A percentile compares a stretch with the other conserved stretches of the same genome.
These are phyloP conservation scores for Fraxinus cuspidata DNA, from an alignment of 257 asterid species.

Conservation along the genomic window DNA sequence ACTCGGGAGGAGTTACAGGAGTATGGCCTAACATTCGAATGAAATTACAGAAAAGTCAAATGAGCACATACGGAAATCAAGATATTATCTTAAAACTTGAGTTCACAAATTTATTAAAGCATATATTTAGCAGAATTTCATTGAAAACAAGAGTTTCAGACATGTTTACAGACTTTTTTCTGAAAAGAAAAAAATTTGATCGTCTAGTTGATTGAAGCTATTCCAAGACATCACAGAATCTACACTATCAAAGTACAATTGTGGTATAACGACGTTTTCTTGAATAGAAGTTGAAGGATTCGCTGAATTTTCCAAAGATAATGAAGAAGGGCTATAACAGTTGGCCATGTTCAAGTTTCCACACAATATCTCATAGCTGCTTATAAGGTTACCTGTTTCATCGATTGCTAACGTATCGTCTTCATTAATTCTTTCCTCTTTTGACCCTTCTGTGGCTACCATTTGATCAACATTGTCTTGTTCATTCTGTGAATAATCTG, in stretches of 20 bases:
- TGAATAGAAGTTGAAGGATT: slow-evolving; percentile 22
- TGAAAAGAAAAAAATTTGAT: slow-evolving; percentile 30
- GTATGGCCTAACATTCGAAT: no score
- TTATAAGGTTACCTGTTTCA: slow-evolving; percentile 12
- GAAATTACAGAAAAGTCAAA: no score
- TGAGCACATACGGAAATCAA: no score
- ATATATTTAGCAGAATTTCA: no score
- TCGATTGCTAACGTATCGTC: neutral
- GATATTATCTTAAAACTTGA: no score
- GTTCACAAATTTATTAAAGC: no score
- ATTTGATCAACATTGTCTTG: slow-evolving; percentile 3
- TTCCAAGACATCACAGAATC: slow-evolving; percentile 56
- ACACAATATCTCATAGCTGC: slow-evolving; percentile 25
- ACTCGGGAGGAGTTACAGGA: no score
- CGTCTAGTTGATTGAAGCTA: slow-evolving; percentile 32
- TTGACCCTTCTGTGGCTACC: neutral
- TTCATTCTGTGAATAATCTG: neutral
- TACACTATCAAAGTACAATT: slow-evolving; percentile 33
- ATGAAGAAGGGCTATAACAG: slow-evolving; percentile 33
- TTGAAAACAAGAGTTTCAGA: no score
- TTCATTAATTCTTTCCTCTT: slow-evolving; percentile 7
- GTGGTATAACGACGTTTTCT: slow-evolving; percentile 25
- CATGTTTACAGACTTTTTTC: neutral
- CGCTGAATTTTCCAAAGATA: slow-evolving; percentile 38
- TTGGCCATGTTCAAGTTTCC: slow-evolving; percentile 29